Base-by-base conservation (phyloP, 1,139 yeast genomes). In the Nadsonia starkeyi-henricii region DNA sequence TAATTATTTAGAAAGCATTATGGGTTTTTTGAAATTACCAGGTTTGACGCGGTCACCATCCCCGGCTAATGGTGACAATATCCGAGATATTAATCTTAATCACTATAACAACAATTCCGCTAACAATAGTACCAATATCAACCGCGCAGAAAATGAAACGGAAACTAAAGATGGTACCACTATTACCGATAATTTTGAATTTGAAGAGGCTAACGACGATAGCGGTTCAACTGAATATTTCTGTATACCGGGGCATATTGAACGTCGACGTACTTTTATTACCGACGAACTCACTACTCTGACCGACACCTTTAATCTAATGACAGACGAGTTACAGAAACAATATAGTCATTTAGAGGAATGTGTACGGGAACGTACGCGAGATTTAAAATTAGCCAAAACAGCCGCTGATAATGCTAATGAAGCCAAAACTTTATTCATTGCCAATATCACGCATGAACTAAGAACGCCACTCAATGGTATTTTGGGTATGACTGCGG, bases 361-460 rank as follows among this genome's bases (percentile, higher is more conserved):
- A 55, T 74, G 96, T 53, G 97, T 91, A n/a, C 75, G 78, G 49
- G 80, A 80, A 44, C 75, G 97, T 60, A 91, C 98, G 0, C 80
- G 78, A 59, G 95, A 89, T 63, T 71, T 89, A 46, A 96, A 88
- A 62, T 85, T 82, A 1, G 93, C 95, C 12, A 86, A 85, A 58
- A 74, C 84, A 37, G 86, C 84, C 61, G 96, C 96, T 0, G 96
- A 89, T 65, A 77, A 82, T 41, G 97, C 98, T 2, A 89, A 86
- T 64, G 96, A 86, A 58, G 95, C 96, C 8, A 89, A 89, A 59
- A 85, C 96, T 0, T 85, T 86, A 17, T 91, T 91, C 63, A 88
- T 91, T 62, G 97, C 97, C 19, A 91, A 89, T 62, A 88, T 91
- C 41, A 88, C 96, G 0, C 97, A 91, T 62, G 98, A 91, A 66